Percentiles rank a stretch among this genome's conserved stretches.
Evolutionary conservation across 2,329 filamentous ascomycete genomes (phyloP).

Genomic region (Albifimbria verrucaria): DNA sequence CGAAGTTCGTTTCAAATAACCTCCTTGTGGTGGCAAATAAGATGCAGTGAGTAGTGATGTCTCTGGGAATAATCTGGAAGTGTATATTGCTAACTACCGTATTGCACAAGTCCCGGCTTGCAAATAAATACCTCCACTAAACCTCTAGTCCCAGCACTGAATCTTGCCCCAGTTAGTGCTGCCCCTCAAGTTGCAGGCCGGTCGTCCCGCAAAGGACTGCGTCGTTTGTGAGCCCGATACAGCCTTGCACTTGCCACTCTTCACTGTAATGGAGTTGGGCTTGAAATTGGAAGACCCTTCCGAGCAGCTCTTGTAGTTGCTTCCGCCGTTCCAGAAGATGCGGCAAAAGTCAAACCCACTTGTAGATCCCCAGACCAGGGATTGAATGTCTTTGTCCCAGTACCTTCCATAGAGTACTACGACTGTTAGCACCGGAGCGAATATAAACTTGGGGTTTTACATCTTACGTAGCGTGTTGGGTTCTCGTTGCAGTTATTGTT

Average conservation of each 20-base stretch:
- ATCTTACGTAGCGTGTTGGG: constrained; percentile 1
- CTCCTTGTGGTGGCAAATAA: neutral
- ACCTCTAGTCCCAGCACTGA: neutral
- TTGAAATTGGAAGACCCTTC: neutral
- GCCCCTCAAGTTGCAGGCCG: neutral
- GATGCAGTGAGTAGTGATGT: neutral
- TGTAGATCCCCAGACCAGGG: neutral
- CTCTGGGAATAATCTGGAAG: neutral
- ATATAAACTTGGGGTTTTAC: neutral
- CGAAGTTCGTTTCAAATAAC: neutral
- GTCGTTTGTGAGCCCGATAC: neutral
- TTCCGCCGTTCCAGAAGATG: neutral
- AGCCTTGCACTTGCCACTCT: neutral
- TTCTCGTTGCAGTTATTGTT: neutral
- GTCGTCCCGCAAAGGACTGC: neutral
- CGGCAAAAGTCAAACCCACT: constrained; percentile 1
- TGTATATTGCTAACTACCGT: neutral
- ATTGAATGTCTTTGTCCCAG: neutral
- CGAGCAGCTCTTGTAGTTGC: neutral
- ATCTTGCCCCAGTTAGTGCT: neutral
- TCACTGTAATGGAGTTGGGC: neutral
- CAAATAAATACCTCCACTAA: neutral
- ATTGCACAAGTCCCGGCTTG: neutral
- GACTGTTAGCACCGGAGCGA: neutral
- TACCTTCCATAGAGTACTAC: neutral